phyloP scores from a whole-genome alignment of 78 protist genomes.

The Diacronema lutheri region DNA sequence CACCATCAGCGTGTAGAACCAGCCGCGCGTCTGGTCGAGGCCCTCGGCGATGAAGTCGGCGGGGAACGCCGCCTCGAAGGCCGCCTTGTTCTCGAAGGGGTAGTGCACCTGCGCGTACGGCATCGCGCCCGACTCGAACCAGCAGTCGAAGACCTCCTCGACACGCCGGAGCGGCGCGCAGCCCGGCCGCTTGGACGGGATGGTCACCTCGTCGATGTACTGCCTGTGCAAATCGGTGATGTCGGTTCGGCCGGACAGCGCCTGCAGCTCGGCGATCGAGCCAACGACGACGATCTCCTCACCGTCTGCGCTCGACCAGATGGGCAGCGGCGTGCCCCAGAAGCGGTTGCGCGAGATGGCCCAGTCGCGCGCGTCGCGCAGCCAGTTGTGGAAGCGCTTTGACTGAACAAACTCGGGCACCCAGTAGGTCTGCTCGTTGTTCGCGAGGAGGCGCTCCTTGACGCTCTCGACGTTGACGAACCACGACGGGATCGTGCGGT shows the following conservation, averaged over 20 bases:
- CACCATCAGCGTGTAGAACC: slow-evolving; percentile 99
- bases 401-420: slow-evolving; percentile 85
- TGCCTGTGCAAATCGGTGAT: slow-evolving; percentile 79
- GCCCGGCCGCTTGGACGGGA: slow-evolving; percentile 89
- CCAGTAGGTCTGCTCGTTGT: slow-evolving; percentile 89
- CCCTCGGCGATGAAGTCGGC: slow-evolving; percentile 99
- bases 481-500: slow-evolving; percentile 57
- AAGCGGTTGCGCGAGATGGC: slow-evolving; percentile 94
- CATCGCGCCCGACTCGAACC: slow-evolving; percentile 99
- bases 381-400: slow-evolving; percentile 95
- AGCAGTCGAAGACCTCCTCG: slow-evolving; percentile 99
- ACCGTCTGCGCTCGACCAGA: slow-evolving; percentile 94
- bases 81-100: slow-evolving; percentile 97
- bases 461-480: slow-evolving; percentile 82
- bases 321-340: slow-evolving; percentile 99
- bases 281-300: slow-evolving; percentile 84
- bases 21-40: slow-evolving; percentile 92
- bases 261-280: slow-evolving; percentile 83
- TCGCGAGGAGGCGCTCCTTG: slow-evolving; percentile 71
- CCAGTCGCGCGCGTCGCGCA: slow-evolving; percentile 85
- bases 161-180: slow-evolving; percentile 77
- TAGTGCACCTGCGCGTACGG: slow-evolving; percentile 98
- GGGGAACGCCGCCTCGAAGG: slow-evolving; percentile 92
- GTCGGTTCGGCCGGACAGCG: slow-evolving; percentile 69
- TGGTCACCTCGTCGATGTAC: slow-evolving; percentile 86